A percentile compares a stretch with the other conserved stretches of the same genome.
Evolutionary conservation across 2,329 filamentous ascomycete genomes (phyloP).

Genomic region (Pseudovirgaria hyperparasitica): DNA sequence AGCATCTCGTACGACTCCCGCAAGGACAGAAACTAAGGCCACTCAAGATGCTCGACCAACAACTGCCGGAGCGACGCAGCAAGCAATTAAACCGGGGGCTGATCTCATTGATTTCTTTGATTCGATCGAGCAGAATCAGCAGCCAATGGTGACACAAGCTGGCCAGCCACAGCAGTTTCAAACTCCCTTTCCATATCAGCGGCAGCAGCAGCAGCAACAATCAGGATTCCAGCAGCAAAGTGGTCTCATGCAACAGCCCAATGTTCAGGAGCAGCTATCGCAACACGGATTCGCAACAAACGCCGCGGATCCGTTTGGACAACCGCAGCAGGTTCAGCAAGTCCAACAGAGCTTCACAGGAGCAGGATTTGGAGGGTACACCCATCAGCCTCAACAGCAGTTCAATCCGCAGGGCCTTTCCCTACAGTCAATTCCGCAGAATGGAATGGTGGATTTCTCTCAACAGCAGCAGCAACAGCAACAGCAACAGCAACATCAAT

Average conservation of each 20-base stretch:
- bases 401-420: constrained; percentile 27
- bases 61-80: constrained; percentile 13
- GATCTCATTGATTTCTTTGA: constrained; percentile 93
- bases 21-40: constrained; percentile 6
- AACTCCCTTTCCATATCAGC: constrained; percentile 11
- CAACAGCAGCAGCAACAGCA: constrained; percentile 18
- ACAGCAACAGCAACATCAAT: constrained; percentile 26
- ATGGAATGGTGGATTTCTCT: constrained; percentile 32
- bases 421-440: constrained; percentile 38
- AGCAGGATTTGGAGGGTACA: constrained; percentile 73
- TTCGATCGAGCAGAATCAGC: constrained; percentile 82
- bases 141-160: constrained; percentile 34
- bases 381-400: constrained; percentile 49
- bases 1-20: constrained; percentile 16
- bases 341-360: constrained; percentile 54
- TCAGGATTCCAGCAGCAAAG: constrained; percentile 15
- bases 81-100: constrained; percentile 47
- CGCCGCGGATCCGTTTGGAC: constrained; percentile 28
- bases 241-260: constrained; percentile 4
- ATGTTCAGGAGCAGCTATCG: constrained; percentile 1
- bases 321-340: constrained; percentile 27
- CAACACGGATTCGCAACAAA: constrained; percentile 15
- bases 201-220: constrained; percentile 10
- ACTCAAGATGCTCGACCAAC: constrained; percentile 31
- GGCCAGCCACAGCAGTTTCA: constrained; percentile 12